A percentile compares a stretch with the other conserved stretches of the same genome.
These are phyloP conservation scores for Salicornia ramosissima DNA, from an alignment of 148 eudicot genomes.

Conservation along the genomic window DNA sequence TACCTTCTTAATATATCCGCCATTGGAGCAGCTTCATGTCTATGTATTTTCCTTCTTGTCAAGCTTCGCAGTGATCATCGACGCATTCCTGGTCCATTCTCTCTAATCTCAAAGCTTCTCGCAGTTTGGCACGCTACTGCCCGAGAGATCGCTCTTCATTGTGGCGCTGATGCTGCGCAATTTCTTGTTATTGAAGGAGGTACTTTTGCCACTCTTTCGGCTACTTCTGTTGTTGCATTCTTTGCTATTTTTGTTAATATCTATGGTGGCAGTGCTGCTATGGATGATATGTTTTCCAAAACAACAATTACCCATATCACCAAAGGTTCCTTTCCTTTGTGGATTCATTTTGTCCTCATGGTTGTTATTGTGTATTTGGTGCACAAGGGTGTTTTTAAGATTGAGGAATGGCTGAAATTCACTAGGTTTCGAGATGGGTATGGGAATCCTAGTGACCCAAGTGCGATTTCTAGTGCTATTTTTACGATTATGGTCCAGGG, in stretches of 20 bases:
- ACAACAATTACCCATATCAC: slow-evolving; percentile 65
- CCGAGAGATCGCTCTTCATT: slow-evolving; percentile 69
- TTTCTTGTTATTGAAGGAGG: slow-evolving; percentile 88
- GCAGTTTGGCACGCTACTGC: slow-evolving; percentile 95
- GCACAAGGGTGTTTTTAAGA: slow-evolving; percentile 52
- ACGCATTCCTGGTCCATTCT: slow-evolving; percentile 70
- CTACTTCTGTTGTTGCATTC: slow-evolving; percentile 37
- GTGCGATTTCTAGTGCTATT: slow-evolving; percentile 52
- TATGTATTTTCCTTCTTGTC: slow-evolving; percentile 63
- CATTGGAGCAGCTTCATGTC: slow-evolving; percentile 64
- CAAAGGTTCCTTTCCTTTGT: slow-evolving; percentile 54
- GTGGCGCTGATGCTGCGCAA: slow-evolving; percentile 96
- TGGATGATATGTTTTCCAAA: slow-evolving; percentile 72
- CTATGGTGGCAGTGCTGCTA: slow-evolving; percentile 48
- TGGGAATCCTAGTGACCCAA: slow-evolving; percentile 64
- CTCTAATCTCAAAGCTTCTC: slow-evolving; percentile 70
- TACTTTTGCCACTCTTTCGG: slow-evolving; percentile 46
- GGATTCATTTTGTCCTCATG: slow-evolving; percentile 65
- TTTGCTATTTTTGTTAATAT: slow-evolving; percentile 49
- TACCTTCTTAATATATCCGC: slow-evolving; percentile 87
- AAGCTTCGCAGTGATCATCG: slow-evolving; percentile 94
- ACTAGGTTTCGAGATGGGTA: slow-evolving; percentile 79
- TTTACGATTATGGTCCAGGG: slow-evolving; percentile 84
- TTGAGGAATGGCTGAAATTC: slow-evolving; percentile 53
- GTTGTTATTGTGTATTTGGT: slow-evolving; percentile 50